A percentile compares a stretch with the other conserved stretches of the same genome.
Conservation (phyloP, 257 asterid genomes). For the Ocimum tenuiflorum region DNA sequence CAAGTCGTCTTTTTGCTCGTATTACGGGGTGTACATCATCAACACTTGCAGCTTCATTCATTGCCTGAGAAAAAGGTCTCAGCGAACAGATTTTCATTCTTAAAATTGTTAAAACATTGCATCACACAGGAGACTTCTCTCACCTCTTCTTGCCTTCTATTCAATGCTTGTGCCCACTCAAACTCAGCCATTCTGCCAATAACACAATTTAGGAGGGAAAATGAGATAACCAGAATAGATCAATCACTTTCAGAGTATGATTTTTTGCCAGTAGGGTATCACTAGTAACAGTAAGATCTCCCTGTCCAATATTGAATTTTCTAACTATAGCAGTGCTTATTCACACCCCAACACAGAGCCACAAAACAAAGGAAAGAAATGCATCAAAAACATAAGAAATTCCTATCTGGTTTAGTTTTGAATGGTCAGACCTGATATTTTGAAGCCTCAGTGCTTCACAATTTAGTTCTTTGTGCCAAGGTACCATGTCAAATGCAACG, state of each 20-base stretch:
- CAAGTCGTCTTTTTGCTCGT: conserved; percentile 62
- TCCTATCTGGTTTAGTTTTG: not conserved
- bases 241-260: not conserved
- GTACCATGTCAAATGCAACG: conserved; percentile 31
- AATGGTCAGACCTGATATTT: conserved; percentile 39
- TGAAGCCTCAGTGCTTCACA: conserved; percentile 26
- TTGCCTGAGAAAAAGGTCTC: conserved; percentile 31
- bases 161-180: conserved; percentile 53
- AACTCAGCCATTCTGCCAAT: conserved; percentile 42
- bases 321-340: not conserved
- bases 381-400: not conserved
- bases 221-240: not conserved
- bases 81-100: conserved; percentile 3
- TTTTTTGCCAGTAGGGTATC: not conserved
- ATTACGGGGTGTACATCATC: conserved; percentile 31
- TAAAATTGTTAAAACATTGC: not conserved
- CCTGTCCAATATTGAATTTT: not conserved
- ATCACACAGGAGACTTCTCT: conserved; percentile 13
- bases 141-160: conserved; percentile 52
- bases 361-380: not conserved
- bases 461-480: conserved; percentile 71
- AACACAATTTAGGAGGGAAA: conserved; percentile 15
- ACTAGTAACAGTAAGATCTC: not conserved
- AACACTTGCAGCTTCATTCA: conserved; percentile 28
- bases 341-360: not conserved